Percentiles rank a stretch among this genome's conserved stretches.
Evolutionary conservation across 1,284 basidiomycete species (phyloP).

Genomic region (Cryptococcus sp.): DNA sequence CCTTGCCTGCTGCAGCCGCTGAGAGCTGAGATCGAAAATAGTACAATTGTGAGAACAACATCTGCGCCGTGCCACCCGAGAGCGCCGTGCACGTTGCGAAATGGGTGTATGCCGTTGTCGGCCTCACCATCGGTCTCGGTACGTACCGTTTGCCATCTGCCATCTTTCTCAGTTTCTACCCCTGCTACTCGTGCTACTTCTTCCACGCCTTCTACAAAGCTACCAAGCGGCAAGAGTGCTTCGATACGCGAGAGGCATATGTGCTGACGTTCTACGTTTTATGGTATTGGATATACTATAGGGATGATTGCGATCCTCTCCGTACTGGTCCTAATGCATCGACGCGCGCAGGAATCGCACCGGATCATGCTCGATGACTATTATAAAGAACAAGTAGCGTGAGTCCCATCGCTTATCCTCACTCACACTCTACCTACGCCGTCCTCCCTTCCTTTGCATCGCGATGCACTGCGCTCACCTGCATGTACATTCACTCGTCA

Average conservation of each 20-base stretch:
- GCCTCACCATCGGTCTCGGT: constrained; percentile 16
- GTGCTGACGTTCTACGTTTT: too few relatives aligned
- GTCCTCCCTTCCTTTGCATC: background rate
- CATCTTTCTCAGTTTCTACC: too few relatives aligned
- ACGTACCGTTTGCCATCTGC: background rate
- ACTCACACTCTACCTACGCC: background rate
- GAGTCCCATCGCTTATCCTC: constrained; percentile 1
- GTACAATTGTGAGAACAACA: constrained; percentile 17
- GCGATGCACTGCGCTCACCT: background rate
- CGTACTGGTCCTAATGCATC: constrained; percentile 24
- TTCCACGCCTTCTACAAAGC: too few relatives aligned
- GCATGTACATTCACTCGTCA: background rate
- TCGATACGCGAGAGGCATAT: too few relatives aligned
- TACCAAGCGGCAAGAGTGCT: too few relatives aligned
- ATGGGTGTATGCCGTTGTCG: constrained; percentile 24
- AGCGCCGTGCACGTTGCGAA: constrained; percentile 13
- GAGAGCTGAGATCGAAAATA: background rate
- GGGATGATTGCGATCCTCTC: constrained; percentile 15
- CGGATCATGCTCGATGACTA: constrained; percentile 27
- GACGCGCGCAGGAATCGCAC: constrained; percentile 5
- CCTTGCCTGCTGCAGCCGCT: too few relatives aligned
- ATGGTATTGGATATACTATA: background rate
- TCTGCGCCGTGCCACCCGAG: constrained; percentile 21
- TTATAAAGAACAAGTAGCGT: constrained; percentile 26
- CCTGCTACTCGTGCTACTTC: too few relatives aligned